Conservation (phyloP, 169 alveolate genomes). For the Blepharisma undulans region DNA sequence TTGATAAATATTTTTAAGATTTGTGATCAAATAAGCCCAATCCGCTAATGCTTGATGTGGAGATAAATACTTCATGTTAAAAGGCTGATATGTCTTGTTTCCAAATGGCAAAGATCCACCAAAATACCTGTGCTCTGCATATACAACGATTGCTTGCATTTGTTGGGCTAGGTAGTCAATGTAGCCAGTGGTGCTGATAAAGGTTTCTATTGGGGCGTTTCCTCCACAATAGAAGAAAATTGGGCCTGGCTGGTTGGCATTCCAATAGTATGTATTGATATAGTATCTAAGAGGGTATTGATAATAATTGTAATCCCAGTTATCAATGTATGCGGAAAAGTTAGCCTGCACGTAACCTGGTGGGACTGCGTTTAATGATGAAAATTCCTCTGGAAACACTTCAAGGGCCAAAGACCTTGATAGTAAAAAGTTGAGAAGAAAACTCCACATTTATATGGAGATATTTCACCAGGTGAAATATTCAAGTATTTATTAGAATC, state of each 20-base stretch:
- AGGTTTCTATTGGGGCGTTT: constrained; percentile 59
- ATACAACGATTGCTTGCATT: constrained; percentile 56
- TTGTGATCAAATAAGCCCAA: not conserved
- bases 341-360: not conserved
- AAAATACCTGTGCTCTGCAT: constrained; percentile 74
- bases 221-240: constrained; percentile 70
- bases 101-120: constrained; percentile 77
- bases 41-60: constrained; percentile 38
- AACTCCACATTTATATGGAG: not conserved
- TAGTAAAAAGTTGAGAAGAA: not conserved
- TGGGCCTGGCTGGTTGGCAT: constrained; percentile 38
- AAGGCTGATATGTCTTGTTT: not conserved
- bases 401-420: not conserved
- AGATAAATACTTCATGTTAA: constrained; percentile 7
- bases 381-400: not conserved
- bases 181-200: constrained; percentile 62
- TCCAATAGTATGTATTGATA: not conserved
- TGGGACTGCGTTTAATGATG: not conserved
- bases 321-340: constrained; percentile 39
- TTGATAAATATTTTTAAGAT: not conserved
- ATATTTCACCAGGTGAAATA: not conserved
- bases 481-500: not conserved
- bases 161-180: constrained; percentile 51
- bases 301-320: not conserved
- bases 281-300: not conserved